Conservation (phyloP, 345 rosid genomes). For the Brassica incana region DNA sequence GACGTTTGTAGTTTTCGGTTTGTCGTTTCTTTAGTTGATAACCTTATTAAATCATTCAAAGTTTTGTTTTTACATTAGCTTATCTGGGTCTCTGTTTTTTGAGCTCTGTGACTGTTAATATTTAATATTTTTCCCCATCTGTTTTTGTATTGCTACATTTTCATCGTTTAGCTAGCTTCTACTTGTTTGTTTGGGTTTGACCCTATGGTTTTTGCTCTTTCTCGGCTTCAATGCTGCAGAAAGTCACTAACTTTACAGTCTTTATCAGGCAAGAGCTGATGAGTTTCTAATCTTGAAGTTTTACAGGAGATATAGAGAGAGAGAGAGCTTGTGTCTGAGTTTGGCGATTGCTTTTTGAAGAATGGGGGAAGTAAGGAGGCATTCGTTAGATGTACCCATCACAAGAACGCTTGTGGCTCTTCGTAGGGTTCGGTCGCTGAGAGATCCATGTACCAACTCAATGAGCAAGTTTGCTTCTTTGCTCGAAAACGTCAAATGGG, state of each 20-base stretch:
- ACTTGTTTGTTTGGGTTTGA: background rate
- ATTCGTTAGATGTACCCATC: slow-evolving; percentile 88
- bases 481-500: slow-evolving; percentile 89
- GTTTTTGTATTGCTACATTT: slow-evolving; percentile 12
- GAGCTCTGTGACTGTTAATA: slow-evolving; percentile 30
- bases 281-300: slow-evolving; percentile 15
- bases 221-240: background rate
- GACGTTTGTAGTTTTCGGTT: slow-evolving; percentile 45
- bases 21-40: slow-evolving; percentile 46
- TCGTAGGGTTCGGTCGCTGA: slow-evolving; percentile 84
- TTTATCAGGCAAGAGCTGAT: background rate
- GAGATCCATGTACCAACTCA: slow-evolving; percentile 93
- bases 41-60: slow-evolving; percentile 29
- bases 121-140: slow-evolving; percentile 8
- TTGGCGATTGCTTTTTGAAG: slow-evolving; percentile 6
- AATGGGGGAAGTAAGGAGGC: slow-evolving; percentile 75
- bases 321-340: background rate
- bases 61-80: slow-evolving; percentile 10
- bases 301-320: background rate
- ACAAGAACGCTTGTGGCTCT: slow-evolving; percentile 87
- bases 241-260: background rate
- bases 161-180: slow-evolving; percentile 32
- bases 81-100: slow-evolving; percentile 29
- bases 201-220: background rate
- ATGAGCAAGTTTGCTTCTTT: slow-evolving; percentile 89